Base-by-base conservation (phyloP, 176 grass and related monocot species). In the Oryza nivara region DNA sequence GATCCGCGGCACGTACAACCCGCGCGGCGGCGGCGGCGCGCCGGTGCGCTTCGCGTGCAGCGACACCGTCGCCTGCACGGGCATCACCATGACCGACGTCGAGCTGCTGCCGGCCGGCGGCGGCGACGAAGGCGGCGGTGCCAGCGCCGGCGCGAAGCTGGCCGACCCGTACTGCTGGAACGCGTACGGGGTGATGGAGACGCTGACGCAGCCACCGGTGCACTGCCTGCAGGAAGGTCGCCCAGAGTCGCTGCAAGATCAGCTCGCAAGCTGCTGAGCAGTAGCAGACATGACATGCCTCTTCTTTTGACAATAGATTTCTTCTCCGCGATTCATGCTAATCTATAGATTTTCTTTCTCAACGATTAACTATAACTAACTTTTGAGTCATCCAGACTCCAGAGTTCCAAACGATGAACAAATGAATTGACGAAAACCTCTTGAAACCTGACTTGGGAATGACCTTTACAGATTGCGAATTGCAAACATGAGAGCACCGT, bases 11-110 rank as follows among this genome's bases (percentile, higher is more conserved):
- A 92, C 95, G 0, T 97, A 97, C 74, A 83, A 61, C 49, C 70
- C 75, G 9, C 86, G 54, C 58, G 76, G 6, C 58, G 76, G 9
- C 20, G 17, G 88, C 52, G 22, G 78, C 30, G 30, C 30, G 74
- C 90, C 92, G 11, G 76, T 92, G 51, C 88, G 82, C 35, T 90
- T 97, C 80, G 95, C 95, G 1, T 97, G 95, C 73, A 97, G 92
- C 64, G 92, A 97, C 71, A 9, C 68, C 13, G 74, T 94, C 56
- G 83, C 90, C 0, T 97, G 92, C 71, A 94, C 90, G 6, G 83
- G 80, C 77, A 97, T 97, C 73, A 91, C 86, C 30, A 91, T 97
- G 84, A 75, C 90, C 8, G 92, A 85, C 34, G 88, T 97, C n/a
- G 90, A 97, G 73, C 76, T 97, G 67, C 26, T 86, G 71, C 95